phyloP scores from a whole-genome alignment of 306 rosid genomes.

The Gynostemma pentaphyllum region DNA sequence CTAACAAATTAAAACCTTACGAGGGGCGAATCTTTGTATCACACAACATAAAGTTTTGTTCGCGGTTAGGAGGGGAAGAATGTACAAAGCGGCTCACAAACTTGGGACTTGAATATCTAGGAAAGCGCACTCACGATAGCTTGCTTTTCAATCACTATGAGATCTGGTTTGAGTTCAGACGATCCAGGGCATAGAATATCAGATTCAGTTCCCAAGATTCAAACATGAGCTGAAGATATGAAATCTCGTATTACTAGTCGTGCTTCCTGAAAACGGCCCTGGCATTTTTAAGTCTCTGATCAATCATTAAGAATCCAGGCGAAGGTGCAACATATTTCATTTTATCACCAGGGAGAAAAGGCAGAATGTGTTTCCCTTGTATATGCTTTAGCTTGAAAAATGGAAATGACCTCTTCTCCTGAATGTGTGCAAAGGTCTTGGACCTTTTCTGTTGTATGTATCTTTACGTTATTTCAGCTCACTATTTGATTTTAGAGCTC shows the following conservation, averaged over 20 bases:
- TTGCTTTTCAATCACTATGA: constrained; percentile 82
- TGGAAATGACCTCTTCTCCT: background rate
- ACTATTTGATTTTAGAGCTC: background rate
- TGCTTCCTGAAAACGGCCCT: background rate
- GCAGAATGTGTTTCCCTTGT: background rate
- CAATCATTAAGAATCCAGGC: background rate
- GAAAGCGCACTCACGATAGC: constrained; percentile 82
- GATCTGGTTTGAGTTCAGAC: constrained; percentile 78
- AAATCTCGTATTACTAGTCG: background rate
- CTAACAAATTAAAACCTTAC: constrained; percentile 45
- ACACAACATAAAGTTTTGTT: constrained; percentile 78
- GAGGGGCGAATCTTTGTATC: constrained; percentile 79
- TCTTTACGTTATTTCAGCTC: background rate
- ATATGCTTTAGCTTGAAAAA: background rate
- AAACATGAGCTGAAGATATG: background rate
- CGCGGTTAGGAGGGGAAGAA: constrained; percentile 73
- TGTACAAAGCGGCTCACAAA: constrained; percentile 52
- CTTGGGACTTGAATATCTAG: constrained; percentile 70
- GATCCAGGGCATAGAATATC: constrained; percentile 28
- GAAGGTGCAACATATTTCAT: background rate
- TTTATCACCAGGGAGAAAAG: background rate
- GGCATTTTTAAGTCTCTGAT: background rate
- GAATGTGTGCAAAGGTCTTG: background rate
- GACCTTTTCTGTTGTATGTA: constrained; percentile 1
- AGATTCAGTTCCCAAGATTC: background rate